Percentiles rank a stretch among this genome's conserved stretches.
Evolutionary conservation across 1,284 basidiomycete species (phyloP).

Genomic region (Melampsora larici-populina): DNA sequence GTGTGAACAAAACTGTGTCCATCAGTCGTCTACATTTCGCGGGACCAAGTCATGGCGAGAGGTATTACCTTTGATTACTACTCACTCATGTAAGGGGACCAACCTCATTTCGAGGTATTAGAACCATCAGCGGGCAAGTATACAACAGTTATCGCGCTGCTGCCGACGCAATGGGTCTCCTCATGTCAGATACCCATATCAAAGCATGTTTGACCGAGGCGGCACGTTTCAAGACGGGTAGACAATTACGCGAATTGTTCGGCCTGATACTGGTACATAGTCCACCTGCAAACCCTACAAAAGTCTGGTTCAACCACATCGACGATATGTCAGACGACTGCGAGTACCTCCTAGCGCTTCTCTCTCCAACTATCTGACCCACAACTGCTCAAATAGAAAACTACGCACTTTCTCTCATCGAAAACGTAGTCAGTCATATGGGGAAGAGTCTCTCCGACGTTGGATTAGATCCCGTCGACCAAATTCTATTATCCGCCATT

Average conservation of each 20-base stretch:
- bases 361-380: too few relatives aligned
- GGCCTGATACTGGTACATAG: not conserved
- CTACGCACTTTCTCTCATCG: too few relatives aligned
- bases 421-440: too few relatives aligned
- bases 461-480: too few relatives aligned
- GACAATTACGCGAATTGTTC: not conserved
- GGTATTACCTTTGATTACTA: not conserved
- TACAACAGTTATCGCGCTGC: not conserved
- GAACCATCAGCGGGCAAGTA: not conserved
- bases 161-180: not conserved
- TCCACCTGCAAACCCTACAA: not conserved
- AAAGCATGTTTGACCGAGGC: not conserved
- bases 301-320: not conserved
- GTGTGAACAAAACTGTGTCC: not conserved
- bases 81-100: conserved; percentile 12
- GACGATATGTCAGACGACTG: not conserved
- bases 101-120: too few relatives aligned
- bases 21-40: not conserved
- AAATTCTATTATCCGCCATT: too few relatives aligned
- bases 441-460: too few relatives aligned
- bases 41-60: not conserved
- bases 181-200: not conserved
- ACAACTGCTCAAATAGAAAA: too few relatives aligned
- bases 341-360: too few relatives aligned
- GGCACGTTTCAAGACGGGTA: too few relatives aligned